Evolutionary conservation across 1,284 basidiomycete species (phyloP).

Genomic region (Leccinum angustisporum): DNA sequence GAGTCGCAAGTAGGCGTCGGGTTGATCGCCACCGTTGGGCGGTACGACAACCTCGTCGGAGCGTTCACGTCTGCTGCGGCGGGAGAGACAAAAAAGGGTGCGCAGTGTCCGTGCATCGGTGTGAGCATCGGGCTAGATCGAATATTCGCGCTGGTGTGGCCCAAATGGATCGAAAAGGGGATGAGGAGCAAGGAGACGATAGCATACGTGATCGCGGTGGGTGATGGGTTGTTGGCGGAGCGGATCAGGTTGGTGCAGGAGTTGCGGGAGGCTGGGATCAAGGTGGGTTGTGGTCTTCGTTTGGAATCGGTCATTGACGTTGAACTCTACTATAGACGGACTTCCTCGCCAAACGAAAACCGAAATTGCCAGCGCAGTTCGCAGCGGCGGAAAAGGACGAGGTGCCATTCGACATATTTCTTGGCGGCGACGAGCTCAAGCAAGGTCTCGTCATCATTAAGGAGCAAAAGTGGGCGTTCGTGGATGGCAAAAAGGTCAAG

Average conservation of each 20-base stretch:
- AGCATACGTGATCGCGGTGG: slow-evolving; percentile 92
- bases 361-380: too few relatives aligned
- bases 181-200: slow-evolving; percentile 90
- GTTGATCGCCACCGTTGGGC: slow-evolving; percentile 95
- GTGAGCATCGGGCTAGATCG: slow-evolving; percentile 93
- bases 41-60: slow-evolving; percentile 97
- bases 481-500: slow-evolving; percentile 72
- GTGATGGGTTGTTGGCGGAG: slow-evolving; percentile 87
- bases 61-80: slow-evolving; percentile 86
- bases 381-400: too few relatives aligned
- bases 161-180: slow-evolving; percentile 75
- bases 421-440: slow-evolving; percentile 24
- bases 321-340: too few relatives aligned
- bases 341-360: too few relatives aligned
- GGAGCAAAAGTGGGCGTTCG: slow-evolving; percentile 43
- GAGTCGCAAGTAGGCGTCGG: slow-evolving; percentile 94
- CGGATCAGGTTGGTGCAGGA: slow-evolving; percentile 82
- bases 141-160: slow-evolving; percentile 93
- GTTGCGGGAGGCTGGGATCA: slow-evolving; percentile 87
- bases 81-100: slow-evolving; percentile 65
- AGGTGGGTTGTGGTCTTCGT: slow-evolving; percentile 47
- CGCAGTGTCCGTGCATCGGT: slow-evolving; percentile 87
- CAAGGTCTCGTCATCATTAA: too few relatives aligned
- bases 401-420: slow-evolving; percentile 41
- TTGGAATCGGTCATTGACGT: not conserved